Percentiles rank a stretch among this genome's conserved stretches.
These are phyloP conservation scores for Yarrowia sp. DNA, from an alignment of 805 yeast species.

Conservation along the genomic window DNA sequence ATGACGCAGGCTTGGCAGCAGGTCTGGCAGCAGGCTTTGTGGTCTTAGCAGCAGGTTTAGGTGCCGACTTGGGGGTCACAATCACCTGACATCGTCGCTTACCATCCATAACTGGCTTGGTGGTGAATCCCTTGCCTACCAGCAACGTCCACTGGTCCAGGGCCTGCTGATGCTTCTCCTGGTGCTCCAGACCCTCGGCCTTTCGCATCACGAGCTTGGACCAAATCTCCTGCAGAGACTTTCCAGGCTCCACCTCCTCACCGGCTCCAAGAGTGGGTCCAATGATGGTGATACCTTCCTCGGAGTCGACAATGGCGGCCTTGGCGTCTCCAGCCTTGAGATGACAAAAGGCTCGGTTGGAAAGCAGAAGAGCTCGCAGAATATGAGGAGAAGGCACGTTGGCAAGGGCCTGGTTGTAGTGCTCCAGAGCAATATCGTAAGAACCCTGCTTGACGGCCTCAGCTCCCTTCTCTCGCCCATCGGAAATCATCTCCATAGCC, in stretches of 20 bases:
- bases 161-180: constrained; percentile 68
- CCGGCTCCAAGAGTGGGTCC: constrained; percentile 41
- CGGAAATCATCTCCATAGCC: constrained; percentile 35
- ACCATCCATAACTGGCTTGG: constrained; percentile 68
- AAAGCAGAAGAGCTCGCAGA: constrained; percentile 60
- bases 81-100: constrained; percentile 71
- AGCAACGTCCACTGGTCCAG: constrained; percentile 57
- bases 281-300: constrained; percentile 46
- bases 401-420: constrained; percentile 55
- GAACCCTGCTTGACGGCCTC: constrained; percentile 77
- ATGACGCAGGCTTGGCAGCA: constrained; percentile 27
- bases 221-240: constrained; percentile 66
- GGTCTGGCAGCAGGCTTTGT: constrained; percentile 21
- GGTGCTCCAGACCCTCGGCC: constrained; percentile 81
- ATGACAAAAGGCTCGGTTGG: constrained; percentile 69
- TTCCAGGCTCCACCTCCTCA: constrained; percentile 48
- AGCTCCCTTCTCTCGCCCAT: constrained; percentile 48
- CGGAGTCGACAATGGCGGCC: constrained; percentile 47
- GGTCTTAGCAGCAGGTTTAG: constrained; percentile 29
- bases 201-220: constrained; percentile 61
- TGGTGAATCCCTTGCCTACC: constrained; percentile 64
- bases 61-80: constrained; percentile 41
- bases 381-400: constrained; percentile 63
- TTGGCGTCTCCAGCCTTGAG: constrained; percentile 69
- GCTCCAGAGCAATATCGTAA: constrained; percentile 59